Percentiles rank a stretch among this genome's conserved stretches.
phyloP scores from a whole-genome alignment of 1,284 basidiomycete species.

The Inonotus obliquus region DNA sequence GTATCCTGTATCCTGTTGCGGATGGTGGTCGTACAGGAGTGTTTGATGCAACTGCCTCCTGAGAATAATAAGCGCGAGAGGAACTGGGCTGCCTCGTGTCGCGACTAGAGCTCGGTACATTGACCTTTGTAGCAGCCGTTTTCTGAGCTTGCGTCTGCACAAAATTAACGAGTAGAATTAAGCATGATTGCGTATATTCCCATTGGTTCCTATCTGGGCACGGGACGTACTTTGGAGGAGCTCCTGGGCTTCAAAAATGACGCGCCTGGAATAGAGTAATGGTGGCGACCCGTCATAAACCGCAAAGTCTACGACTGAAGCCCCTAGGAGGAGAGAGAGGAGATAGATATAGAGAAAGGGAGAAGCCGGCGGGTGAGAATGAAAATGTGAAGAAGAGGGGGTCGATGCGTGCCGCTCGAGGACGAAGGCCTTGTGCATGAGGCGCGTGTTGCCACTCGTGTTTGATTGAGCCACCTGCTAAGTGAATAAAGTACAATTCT shows the following conservation, averaged over 20 bases:
- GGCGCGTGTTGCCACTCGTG: neutral
- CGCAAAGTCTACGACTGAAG: neutral
- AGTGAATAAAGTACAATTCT: neutral
- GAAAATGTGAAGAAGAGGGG: slow-evolving; percentile 1
- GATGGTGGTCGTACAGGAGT: slow-evolving; percentile 14
- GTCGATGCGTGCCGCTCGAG: neutral
- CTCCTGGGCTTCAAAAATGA: slow-evolving; percentile 13
- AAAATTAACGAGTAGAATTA: neutral
- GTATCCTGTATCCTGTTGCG: slow-evolving; percentile 11
- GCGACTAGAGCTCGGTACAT: slow-evolving; percentile 10
- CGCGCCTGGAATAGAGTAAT: slow-evolving; percentile 17
- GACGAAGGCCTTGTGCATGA: slow-evolving; percentile 6
- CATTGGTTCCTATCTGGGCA: neutral
- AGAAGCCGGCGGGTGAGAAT: neutral
- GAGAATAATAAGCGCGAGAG: slow-evolving; percentile 11
- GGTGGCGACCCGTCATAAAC: slow-evolving; percentile 18
- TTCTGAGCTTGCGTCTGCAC: slow-evolving; percentile 7
- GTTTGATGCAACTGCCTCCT: neutral
- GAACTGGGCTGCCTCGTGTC: slow-evolving; percentile 16
- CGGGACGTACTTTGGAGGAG: slow-evolving; percentile 14
- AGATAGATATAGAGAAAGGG: slow-evolving; percentile 4
- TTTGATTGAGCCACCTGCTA: neutral
- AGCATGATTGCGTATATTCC: neutral
- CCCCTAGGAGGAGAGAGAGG: neutral
- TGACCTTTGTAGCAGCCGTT: neutral